Evolutionary conservation across 345 rosid species (phyloP).

Genomic region (Hevea brasiliensis): DNA sequence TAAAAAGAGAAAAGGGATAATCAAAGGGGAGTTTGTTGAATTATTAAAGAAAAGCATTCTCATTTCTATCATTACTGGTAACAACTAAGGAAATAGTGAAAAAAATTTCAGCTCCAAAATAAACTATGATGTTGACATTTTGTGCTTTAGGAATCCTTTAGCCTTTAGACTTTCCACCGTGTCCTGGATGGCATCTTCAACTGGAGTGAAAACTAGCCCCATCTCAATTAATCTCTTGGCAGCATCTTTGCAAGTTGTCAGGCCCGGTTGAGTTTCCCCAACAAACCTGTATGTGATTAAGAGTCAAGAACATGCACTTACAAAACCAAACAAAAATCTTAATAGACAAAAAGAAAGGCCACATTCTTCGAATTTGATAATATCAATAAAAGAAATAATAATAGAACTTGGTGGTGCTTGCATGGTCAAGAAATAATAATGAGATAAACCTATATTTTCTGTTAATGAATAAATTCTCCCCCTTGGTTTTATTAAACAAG

Average conservation of each 20-base stretch:
- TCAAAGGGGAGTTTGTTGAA: background rate
- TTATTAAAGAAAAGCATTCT: background rate
- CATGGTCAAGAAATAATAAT: background rate
- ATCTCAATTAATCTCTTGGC: constrained; percentile 66
- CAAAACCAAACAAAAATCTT: background rate
- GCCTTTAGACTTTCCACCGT: constrained; percentile 59
- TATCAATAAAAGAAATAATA: background rate
- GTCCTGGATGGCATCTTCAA: constrained; percentile 66
- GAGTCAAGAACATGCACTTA: background rate
- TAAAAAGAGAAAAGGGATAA: background rate
- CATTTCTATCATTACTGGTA: constrained; percentile 8
- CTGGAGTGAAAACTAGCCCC: constrained; percentile 57
- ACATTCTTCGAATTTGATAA: background rate
- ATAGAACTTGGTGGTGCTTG: background rate
- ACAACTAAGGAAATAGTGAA: background rate
- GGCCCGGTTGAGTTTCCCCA: constrained; percentile 66
- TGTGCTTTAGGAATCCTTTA: constrained; percentile 50
- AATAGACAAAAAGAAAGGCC: background rate
- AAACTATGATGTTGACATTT: constrained; percentile 14
- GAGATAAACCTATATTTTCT: too few species aligned
- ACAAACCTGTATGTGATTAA: constrained; percentile 34
- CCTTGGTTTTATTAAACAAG: background rate
- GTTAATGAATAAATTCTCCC: background rate
- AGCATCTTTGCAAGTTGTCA: constrained; percentile 54
- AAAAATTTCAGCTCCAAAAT: background rate